These are phyloP conservation scores for Penicillium pancosmium DNA, from an alignment of 495 filamentous ascomycete species.

Conservation along the genomic window DNA sequence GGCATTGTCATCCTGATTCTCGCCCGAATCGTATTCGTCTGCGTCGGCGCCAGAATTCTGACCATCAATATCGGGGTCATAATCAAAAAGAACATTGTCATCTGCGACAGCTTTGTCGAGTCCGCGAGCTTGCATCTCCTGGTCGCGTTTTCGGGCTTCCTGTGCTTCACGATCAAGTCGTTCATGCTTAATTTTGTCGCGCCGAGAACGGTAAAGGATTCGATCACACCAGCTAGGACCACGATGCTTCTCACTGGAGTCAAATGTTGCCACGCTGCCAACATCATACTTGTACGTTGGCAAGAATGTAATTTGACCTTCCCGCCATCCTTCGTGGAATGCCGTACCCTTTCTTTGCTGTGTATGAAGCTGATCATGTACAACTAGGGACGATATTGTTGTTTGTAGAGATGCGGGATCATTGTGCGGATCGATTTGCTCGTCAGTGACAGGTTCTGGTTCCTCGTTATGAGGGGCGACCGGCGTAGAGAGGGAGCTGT, in stretches of 20 bases:
- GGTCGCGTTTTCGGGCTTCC: slow-evolving; percentile 69
- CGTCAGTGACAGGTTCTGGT: slow-evolving; percentile 31
- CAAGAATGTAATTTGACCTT: slow-evolving; percentile 85
- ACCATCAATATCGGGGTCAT: slow-evolving; percentile 79
- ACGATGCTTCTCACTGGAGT: slow-evolving; percentile 90
- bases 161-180: slow-evolving; percentile 63
- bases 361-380: slow-evolving; percentile 84
- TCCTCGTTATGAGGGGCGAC: slow-evolving; percentile 5
- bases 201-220: slow-evolving; percentile 81
- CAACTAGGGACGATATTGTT: slow-evolving; percentile 80
- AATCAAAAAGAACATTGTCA: slow-evolving; percentile 86
- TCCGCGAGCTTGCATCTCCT: slow-evolving; percentile 81
- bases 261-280: slow-evolving; percentile 90
- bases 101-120: slow-evolving; percentile 75
- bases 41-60: slow-evolving; percentile 36
- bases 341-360: slow-evolving; percentile 73
- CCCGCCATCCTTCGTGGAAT: slow-evolving; percentile 89
- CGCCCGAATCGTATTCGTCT: slow-evolving; percentile 58
- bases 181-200: slow-evolving; percentile 72
- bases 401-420: slow-evolving; percentile 76
- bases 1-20: slow-evolving; percentile 25
- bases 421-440: slow-evolving; percentile 45
- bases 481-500: slow-evolving; percentile 14
- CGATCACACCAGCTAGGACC: slow-evolving; percentile 98
- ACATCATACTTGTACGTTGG: slow-evolving; percentile 97